A percentile compares a stretch with the other conserved stretches of the same genome.
These are phyloP conservation scores for Parathielavia hyrcaniae DNA, from an alignment of 495 filamentous ascomycete genomes.

Conservation along the genomic window DNA sequence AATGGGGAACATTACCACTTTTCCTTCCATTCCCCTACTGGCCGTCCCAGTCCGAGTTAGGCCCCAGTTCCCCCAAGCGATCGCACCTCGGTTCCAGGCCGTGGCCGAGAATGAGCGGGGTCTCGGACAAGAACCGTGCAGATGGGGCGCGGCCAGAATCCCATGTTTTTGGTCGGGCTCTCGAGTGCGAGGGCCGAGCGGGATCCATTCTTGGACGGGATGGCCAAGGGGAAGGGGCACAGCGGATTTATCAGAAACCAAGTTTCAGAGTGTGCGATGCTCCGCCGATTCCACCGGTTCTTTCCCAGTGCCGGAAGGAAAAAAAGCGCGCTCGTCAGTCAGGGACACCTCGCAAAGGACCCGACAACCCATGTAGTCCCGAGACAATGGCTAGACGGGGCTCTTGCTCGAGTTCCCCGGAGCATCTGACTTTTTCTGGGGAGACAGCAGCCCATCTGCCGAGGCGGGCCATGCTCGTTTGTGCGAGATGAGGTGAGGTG, in stretches of 20 bases:
- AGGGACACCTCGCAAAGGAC: neutral
- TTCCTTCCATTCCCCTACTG: neutral
- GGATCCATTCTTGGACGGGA: too few species aligned
- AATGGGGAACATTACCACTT: too few species aligned
- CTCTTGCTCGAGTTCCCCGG: neutral
- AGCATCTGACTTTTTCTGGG: neutral
- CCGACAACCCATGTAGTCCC: constrained; percentile 1
- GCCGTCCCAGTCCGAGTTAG: neutral
- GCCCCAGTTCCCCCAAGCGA: neutral
- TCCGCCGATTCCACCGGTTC: too few species aligned
- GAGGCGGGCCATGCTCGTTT: neutral
- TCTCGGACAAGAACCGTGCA: constrained; percentile 1
- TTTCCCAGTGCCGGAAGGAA: neutral
- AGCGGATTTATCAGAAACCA: too few species aligned
- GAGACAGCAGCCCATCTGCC: constrained; percentile 10
- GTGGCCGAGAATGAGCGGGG: neutral
- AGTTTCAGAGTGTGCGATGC: too few species aligned
- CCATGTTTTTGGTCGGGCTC: neutral
- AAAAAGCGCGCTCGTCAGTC: neutral
- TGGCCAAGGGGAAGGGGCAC: too few species aligned
- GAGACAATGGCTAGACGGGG: constrained; percentile 10
- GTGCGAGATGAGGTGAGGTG: neutral
- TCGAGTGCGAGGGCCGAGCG: too few species aligned
- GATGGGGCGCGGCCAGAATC: neutral
- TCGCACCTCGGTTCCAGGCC: neutral